phyloP scores from a whole-genome alignment of 228 moss, liverwort and hornwort species.

The Sphagnum magellanicum region DNA sequence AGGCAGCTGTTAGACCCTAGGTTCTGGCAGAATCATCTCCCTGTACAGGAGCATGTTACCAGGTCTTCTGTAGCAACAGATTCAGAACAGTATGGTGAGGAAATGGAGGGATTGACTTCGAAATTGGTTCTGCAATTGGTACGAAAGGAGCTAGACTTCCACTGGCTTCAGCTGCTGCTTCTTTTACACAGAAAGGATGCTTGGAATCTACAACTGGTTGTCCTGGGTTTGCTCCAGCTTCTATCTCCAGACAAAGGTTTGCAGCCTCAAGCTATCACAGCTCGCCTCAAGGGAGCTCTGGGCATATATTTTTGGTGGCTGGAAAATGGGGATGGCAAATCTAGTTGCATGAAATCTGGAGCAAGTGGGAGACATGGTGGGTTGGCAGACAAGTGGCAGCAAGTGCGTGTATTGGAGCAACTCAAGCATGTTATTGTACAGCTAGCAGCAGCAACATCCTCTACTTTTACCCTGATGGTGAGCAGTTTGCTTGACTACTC shows the following conservation, averaged over 20 bases:
- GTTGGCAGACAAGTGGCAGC: constrained; percentile 43
- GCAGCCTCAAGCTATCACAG: constrained; percentile 69
- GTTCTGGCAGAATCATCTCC: constrained; percentile 65
- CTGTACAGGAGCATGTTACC: constrained; percentile 15
- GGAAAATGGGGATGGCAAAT: constrained; percentile 24
- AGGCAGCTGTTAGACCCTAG: constrained; percentile 67
- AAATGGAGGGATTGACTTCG: constrained; percentile 51
- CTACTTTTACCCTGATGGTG: constrained; percentile 83
- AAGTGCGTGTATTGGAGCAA: constrained; percentile 69
- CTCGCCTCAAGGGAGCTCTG: constrained; percentile 74
- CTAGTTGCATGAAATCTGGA: background rate
- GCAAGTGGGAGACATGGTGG: constrained; percentile 2
- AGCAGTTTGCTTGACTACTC: constrained; percentile 87
- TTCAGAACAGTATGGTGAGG: constrained; percentile 17
- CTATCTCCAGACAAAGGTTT: constrained; percentile 43
- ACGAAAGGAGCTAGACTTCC: constrained; percentile 55
- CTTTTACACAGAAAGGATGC: constrained; percentile 62
- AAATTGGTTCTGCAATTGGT: constrained; percentile 68
- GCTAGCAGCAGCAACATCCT: constrained; percentile 59
- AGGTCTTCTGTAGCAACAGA: constrained; percentile 12
- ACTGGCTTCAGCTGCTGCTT: constrained; percentile 70
- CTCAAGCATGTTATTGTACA: constrained; percentile 82
- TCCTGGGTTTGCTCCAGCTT: constrained; percentile 66
- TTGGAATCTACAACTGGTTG: constrained; percentile 78
- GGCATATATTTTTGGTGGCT: constrained; percentile 73